Conservation (phyloP, 306 rosid genomes). For the Cucurbita moschata region DNA sequence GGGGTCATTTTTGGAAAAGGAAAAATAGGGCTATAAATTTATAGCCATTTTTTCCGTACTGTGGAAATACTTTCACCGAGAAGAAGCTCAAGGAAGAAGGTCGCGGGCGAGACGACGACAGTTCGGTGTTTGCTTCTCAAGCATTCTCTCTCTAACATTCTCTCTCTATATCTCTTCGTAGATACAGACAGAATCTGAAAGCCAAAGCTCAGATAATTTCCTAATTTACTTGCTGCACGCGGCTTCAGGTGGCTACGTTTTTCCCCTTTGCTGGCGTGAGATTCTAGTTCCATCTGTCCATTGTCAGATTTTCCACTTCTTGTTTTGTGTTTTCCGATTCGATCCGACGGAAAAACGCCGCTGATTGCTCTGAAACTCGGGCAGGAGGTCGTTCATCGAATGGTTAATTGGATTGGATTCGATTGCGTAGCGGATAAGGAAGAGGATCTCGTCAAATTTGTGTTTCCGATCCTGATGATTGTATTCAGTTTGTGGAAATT, state of each 20-base stretch:
- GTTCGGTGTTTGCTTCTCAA: constrained; percentile 3
- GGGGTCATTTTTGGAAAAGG: not conserved
- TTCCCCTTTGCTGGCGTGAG: not conserved
- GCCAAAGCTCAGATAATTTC: not conserved
- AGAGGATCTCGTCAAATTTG: not conserved
- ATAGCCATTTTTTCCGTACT: not conserved
- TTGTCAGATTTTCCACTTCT: not conserved
- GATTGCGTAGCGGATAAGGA: not conserved
- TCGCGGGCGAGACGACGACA: constrained; percentile 4
- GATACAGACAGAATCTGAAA: not conserved
- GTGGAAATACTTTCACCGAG: not conserved
- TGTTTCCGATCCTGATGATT: constrained; percentile 2
- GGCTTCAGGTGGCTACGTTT: not conserved
- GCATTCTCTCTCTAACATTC: not conserved
- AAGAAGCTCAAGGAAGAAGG: constrained; percentile 2
- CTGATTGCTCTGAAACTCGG: not conserved
- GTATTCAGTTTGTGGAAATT: not conserved
- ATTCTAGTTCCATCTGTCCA: not conserved
- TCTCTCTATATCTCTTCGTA: not conserved
- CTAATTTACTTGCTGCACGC: not conserved
- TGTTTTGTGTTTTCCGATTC: not conserved
- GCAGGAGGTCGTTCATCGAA: not conserved
- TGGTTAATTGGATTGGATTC: not conserved
- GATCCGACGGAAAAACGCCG: not conserved
- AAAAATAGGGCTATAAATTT: not conserved